A percentile compares a stretch with the other conserved stretches of the same genome.
These are phyloP conservation scores for Ehretia macrophylla DNA, from an alignment of 257 asterid genomes.

Conservation along the genomic window DNA sequence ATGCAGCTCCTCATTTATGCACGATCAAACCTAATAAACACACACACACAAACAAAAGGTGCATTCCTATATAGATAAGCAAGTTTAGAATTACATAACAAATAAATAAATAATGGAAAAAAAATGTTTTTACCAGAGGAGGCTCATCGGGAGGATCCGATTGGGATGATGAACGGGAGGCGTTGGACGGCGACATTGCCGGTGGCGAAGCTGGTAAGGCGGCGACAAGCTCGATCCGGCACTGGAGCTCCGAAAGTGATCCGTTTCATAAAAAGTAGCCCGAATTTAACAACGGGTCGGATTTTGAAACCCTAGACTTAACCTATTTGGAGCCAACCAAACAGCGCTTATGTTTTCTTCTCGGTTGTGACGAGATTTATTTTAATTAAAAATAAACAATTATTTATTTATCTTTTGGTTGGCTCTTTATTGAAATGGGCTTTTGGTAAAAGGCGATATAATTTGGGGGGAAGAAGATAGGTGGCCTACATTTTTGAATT, in stretches of 20 bases:
- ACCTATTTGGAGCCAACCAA: constrained; percentile 22
- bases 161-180: constrained; percentile 30
- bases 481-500: neutral
- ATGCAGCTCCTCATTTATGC: neutral
- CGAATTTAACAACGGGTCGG: constrained; percentile 34
- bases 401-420: neutral
- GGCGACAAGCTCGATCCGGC: constrained; percentile 42
- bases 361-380: neutral
- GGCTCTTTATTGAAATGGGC: neutral
- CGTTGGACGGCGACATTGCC: constrained; percentile 65
- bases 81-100: neutral
- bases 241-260: constrained; percentile 46
- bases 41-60: neutral
- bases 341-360: neutral
- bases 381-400: too few relatives aligned
- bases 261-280: constrained; percentile 14
- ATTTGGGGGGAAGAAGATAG: neutral
- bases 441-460: neutral
- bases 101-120: constrained; percentile 1
- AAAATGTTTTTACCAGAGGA: constrained; percentile 3
- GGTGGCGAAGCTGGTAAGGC: constrained; percentile 38
- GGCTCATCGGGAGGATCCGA: constrained; percentile 5
- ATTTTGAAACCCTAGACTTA: constrained; percentile 44
- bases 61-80: neutral
- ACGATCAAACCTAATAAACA: neutral